Evolutionary conservation across 176 grass and related monocot species (phyloP), one percentile per base, ranked within the genome.

Genomic region (Zea luxurians): DNA sequence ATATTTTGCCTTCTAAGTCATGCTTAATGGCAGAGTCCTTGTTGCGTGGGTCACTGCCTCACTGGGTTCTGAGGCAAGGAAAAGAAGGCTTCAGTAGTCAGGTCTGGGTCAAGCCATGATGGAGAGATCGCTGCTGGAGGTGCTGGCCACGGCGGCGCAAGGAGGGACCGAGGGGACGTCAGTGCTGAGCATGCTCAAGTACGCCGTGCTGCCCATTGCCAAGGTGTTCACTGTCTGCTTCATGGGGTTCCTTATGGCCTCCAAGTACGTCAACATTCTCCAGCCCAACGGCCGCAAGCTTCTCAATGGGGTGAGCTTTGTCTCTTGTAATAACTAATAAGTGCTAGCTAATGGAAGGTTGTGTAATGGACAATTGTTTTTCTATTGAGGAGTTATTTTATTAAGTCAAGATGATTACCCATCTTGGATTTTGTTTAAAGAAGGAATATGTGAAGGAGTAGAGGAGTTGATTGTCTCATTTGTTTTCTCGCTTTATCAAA

Each of bases 161-260:
- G 86, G 90, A 6, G 88, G 92, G 11, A 21, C 88, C 42, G 35
- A 69, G 0, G 79, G 65, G 10, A 87, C 91, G 40, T 95, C 96
- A 66, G 71, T 99, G 66, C 66, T 96, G 4, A 74, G 86, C 34
- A 93, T 89, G 58, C 73, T 96, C 48, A 93, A 91, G 83, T 99
- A 96, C 4, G 92, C 96, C 36, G 59, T 96, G 46, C 64, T 99
- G 73, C 96, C 96, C 60, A 96, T 99, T 66, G 96, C 96, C 16
- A 99, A 99, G 78, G 96, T 99, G 64, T 99, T 99, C 68, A 91
- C 96, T 0, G 93, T 99, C 86, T 99, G 96, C 80, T 99, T 99
- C 81, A 91, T 99, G 90, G 96, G 96, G 10, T 95, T 87, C 89
- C 90, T 99, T 36, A 99, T 99, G 96, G 92, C 96, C 17, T 96